Base-by-base conservation (phyloP, 495 filamentous ascomycete species). In the Xylaria curta region DNA sequence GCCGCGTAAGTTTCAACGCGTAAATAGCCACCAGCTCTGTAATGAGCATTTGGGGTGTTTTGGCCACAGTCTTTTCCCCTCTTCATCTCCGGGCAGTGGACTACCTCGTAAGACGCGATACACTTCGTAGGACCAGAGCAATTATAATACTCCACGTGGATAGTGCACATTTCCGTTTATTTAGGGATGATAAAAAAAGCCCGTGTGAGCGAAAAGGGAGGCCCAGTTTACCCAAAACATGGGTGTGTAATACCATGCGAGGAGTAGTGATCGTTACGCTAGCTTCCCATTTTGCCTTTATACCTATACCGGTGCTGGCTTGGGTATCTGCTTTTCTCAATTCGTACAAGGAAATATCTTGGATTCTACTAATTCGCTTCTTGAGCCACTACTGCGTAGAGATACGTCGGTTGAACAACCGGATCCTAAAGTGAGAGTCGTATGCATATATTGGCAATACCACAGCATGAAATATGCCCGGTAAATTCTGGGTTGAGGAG, bases 101-200 rank as follows among this genome's bases (percentile, higher is more conserved):
- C 40, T n/a, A 47, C 26, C 3, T 24, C 7, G 24, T 56, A 47
- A 9, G 42, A 69, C 19, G 36, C 40, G 8, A 36, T 40, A 67
- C 49, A 67, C 33, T 56, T 67, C 8, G 9, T 10, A 26, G 26
- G 40, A 21, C 24, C 47, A 8, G 54, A 47, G 49, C 67, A 69
- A 17, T 51, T 36, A 42, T 69, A 61, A 17, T 59, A 60, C 10
- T n/a, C 28, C 7, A 59, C 44, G 5, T 31, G 44, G 3, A 69
- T 13, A 28, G 17, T 69, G 19, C 66, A 69, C 66, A 69, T 69
- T 4, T 8, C 53, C 5, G 21, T 9, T 66, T 53, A 31, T 10
- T 66, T 36, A 9, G 26, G 6, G 31, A 17, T 51, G 10, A 24
- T 2, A 33, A 15, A 17, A 15, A 56, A 56, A 38, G 19, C 6